A percentile compares a stretch with the other conserved stretches of the same genome.
phyloP scores from a whole-genome alignment of 2,329 filamentous ascomycete genomes.

The Pyrenophora teres region DNA sequence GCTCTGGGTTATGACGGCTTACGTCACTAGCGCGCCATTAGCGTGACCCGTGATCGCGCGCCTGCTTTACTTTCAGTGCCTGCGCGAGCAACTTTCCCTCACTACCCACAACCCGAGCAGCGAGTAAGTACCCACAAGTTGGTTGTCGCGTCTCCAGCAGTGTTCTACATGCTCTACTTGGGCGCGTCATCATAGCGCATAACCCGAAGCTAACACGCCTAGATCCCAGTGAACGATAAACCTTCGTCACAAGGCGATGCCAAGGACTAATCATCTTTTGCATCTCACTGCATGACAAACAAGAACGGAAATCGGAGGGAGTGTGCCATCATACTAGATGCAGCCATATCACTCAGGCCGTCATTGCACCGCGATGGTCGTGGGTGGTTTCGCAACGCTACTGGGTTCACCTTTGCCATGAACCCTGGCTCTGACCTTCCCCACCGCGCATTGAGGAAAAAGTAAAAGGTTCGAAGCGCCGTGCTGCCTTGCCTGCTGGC shows the following conservation, averaged over 20 bases:
- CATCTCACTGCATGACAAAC: conserved; percentile 31
- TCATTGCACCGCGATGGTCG: conserved; percentile 26
- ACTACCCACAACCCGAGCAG: conserved; percentile 33
- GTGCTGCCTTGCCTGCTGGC: conserved; percentile 15
- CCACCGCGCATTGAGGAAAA: conserved; percentile 39
- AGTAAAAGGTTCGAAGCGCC: conserved; percentile 44
- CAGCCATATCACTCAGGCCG: conserved; percentile 16
- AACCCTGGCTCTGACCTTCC: conserved; percentile 24
- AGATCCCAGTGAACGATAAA: conserved; percentile 40
- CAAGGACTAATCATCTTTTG: conserved; percentile 30
- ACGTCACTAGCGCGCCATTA: conserved; percentile 17
- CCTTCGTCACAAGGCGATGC: conserved; percentile 28
- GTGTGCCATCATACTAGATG: conserved; percentile 34
- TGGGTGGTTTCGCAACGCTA: conserved; percentile 17
- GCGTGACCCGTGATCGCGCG: conserved; percentile 27
- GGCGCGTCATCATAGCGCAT: not conserved
- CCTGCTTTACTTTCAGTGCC: conserved; percentile 11
- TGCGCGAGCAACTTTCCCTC: conserved; percentile 20
- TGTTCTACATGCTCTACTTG: not conserved
- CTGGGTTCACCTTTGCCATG: conserved; percentile 20
- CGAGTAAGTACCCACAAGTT: conserved; percentile 25
- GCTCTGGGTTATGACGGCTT: not conserved
- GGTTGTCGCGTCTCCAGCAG: not conserved
- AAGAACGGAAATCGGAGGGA: conserved; percentile 46
- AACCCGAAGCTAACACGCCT: conserved; percentile 8